Evolutionary conservation across 163 green algal species (phyloP), one percentile per base, ranked within the genome.

Genomic region (Scenedesmus sp.): DNA sequence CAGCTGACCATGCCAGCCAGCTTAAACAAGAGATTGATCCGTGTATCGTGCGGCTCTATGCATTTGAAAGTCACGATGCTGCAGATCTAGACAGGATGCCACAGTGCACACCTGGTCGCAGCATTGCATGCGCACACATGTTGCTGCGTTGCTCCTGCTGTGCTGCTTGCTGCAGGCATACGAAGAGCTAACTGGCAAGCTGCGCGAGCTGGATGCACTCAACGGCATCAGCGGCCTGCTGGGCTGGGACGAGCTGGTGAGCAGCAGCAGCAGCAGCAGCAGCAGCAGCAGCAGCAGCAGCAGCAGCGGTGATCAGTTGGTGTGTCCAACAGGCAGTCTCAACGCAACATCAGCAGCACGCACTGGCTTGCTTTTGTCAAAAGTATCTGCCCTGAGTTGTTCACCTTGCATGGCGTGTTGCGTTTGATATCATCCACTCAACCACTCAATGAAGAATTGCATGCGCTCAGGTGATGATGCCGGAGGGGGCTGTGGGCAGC

Each of bases 231-330:
- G 1, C 7, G 95, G 95, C 0, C 94, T 98, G 83, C 93, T 98
- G 83, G 92, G 93, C 13, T 99, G 97, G 97, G 97, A 99, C 90
- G 96, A 99, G 90, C 93, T 97, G 94, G 95, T 96, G 70, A 26
- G 92, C 70, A 13, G 23, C 70, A 52, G 70, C 70, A 79, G 70
- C 70, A 79, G 70, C 70, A 20, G 64, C 64, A 73, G 64, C 64
- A 73, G 64, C 4, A 15, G 64, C 64, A 73, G 64, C 64, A 73
- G 64, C 64, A 73, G 64, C 20, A 12, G 62, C 62, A 73, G 62
- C 62, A 23, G 62, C 6, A 73, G 66, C 66, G 34, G 34, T 46
- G 34, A 46, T 46, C 34, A 46, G 34, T 46, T 46, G 34, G 34
- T 46, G 34, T 46, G 34, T 46, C 34, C 34, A 46, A 46, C 34